Percentiles rank a stretch among this genome's conserved stretches.
Conservation (phyloP, 306 rosid species). For the Gynostemma pentaphyllum region DNA sequence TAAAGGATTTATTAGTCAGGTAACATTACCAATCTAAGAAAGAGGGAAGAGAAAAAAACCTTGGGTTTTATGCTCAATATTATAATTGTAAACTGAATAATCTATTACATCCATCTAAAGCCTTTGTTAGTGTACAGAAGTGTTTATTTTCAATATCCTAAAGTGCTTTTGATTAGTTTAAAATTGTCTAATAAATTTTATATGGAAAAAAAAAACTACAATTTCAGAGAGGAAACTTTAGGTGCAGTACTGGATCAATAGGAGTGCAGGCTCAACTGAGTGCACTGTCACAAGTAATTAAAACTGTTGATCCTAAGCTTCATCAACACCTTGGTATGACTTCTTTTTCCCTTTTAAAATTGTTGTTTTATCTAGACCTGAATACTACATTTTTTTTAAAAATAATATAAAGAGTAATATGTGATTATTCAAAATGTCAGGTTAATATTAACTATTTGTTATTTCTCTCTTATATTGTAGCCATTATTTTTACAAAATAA, state of each 20-base stretch:
- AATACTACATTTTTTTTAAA: slow-evolving; percentile 5
- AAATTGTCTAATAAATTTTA: too few relatives aligned
- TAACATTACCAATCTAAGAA: too few relatives aligned
- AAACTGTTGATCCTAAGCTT: slow-evolving; percentile 80
- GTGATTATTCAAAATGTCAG: neutral
- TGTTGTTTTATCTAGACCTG: neutral
- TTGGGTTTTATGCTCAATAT: neutral
- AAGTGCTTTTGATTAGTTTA: too few relatives aligned
- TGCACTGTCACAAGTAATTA: slow-evolving; percentile 85
- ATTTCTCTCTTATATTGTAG: neutral
- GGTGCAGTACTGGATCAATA: slow-evolving; percentile 54
- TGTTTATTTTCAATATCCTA: too few relatives aligned
- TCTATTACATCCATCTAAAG: neutral
- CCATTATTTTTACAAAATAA: too few relatives aligned
- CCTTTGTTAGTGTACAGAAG: neutral
- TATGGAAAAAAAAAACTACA: too few relatives aligned
- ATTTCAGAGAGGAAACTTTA: slow-evolving; percentile 94
- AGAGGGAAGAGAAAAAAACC: neutral
- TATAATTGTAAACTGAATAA: neutral
- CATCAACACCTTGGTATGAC: slow-evolving; percentile 87
- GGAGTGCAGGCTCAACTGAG: slow-evolving; percentile 91
- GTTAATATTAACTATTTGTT: neutral
- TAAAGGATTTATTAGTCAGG: too few relatives aligned
- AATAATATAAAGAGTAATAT: too few relatives aligned
- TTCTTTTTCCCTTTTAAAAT: neutral